Base-by-base conservation (phyloP, 1,284 basidiomycete species). In the Exobasidium cylindrosporum region DNA sequence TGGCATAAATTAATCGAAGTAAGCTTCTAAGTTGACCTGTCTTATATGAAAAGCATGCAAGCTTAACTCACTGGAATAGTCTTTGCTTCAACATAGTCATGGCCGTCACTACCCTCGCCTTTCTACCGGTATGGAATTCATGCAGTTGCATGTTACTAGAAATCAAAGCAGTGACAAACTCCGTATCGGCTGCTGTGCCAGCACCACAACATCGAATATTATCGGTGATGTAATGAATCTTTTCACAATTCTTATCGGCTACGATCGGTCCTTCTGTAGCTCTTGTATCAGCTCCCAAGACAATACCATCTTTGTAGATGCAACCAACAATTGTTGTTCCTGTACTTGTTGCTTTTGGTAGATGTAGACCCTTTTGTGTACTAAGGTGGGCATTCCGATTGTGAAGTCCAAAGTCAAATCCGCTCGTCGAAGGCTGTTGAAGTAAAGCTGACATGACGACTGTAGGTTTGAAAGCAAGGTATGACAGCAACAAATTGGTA, bases 221-320 rank as follows among this genome's bases (percentile, higher is more conserved):
- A 54, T 76, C 72, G 24, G 71, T 65, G 28, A 79, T 71, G 69
- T 90, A 98, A 82, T 99, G 96, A 77, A 99, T 99, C 89, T 98
- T 98, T 84, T 97, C 95, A 82, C 95, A 98, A 83, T 97, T 97
- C 87, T 97, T 97, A 84, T 97, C 95, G 10, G 94, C 94, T 14
- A 99, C 92, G 72, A 99, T 97, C 24, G 88, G 87, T 0, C 95
- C 95, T 70, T 89, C 91, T 0, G 95, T 97, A 1, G 94, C 92
- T 74, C 95, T 86, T 0, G 96, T 98, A 82, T 99, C 96, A 35
- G 96, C 96, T 49, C 95, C 96, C 11, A 99, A 86, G 14, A 97
- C 87, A 64, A 99, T 88, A 3, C 95, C 96, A 79, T 92, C 92
- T 70, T 88, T 88, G 63, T 82, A 99, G 62, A 97, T 83, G 76